Conservation (phyloP, 2,329 filamentous ascomycete genomes). For the Botrytis galanthina region DNA sequence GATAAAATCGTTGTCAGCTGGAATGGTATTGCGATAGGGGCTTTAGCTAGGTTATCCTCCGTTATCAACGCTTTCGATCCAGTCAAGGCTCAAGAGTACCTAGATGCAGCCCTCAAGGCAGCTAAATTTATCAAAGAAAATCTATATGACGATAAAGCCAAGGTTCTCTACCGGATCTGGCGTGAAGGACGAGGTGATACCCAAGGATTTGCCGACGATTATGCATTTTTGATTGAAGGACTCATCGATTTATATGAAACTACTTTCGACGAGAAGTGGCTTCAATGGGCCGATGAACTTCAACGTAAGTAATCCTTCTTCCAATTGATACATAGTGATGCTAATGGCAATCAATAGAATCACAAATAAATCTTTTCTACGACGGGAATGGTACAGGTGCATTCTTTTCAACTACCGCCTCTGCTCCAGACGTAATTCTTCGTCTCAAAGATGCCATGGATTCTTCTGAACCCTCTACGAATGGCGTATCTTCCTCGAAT, state of each 20-base stretch:
- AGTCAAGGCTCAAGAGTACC: slow-evolving; percentile 58
- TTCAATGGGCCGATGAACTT: slow-evolving; percentile 77
- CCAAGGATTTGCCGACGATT: slow-evolving; percentile 86
- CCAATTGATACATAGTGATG: neutral
- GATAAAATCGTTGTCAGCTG: slow-evolving; percentile 84
- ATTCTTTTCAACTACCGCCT: slow-evolving; percentile 69
- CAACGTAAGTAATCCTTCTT: slow-evolving; percentile 56
- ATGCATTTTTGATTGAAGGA: slow-evolving; percentile 82
- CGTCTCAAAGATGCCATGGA: slow-evolving; percentile 96
- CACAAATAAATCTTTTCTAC: slow-evolving; percentile 75
- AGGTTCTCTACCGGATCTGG: slow-evolving; percentile 72
- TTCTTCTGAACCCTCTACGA: slow-evolving; percentile 83
- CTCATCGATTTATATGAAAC: slow-evolving; percentile 81
- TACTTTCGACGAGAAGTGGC: slow-evolving; percentile 71
- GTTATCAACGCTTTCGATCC: slow-evolving; percentile 62
- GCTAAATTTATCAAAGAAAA: slow-evolving; percentile 69
- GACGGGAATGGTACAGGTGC: slow-evolving; percentile 54
- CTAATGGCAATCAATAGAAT: slow-evolving; percentile 47
- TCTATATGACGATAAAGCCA: slow-evolving; percentile 65
- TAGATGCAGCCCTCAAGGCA: slow-evolving; percentile 64
- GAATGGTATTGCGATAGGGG: slow-evolving; percentile 85
- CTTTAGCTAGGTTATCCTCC: slow-evolving; percentile 72
- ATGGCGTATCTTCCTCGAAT: slow-evolving; percentile 82
- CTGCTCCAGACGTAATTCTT: slow-evolving; percentile 69
- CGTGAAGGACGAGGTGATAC: slow-evolving; percentile 63